Evolutionary conservation across 441 rosid genomes (phyloP), one percentile per base, ranked within the genome.

Genomic region (Erodium moschatum): DNA sequence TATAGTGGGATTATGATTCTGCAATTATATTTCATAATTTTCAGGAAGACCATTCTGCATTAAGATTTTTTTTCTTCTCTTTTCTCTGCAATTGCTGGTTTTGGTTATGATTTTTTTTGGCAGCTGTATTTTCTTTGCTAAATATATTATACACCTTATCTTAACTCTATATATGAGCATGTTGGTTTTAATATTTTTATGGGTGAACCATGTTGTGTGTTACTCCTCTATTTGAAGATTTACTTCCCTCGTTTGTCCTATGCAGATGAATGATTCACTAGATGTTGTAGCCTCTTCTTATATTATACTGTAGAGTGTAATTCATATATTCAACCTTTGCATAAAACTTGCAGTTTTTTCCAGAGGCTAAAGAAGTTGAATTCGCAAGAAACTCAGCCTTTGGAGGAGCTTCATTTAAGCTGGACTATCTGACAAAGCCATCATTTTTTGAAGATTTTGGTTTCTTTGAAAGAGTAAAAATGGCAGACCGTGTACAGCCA

Each of bases 391-490:
- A 79, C 24, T 83, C 85, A 0, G 87, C 81, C 29, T 92, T 92
- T 52, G 97, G 75, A 79, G 98, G 94, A 81, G 83, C 90, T 66
- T 87, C 87, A 33, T 88, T 87, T 69, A 90, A 82, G 81, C 69
- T 92, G 79, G 97, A 92, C 79, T 92, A 90, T 68, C 83, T 92
- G 20, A 92, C 98, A 67, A 90, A 90, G 69, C 98, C 98, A 7
- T 90, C 98, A 38, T 83, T 89, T 7, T 86, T 90, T 67, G 89
- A 86, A 75, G 98, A 90, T 79, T 90, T 92, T 69, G 97, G 98
- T 68, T 89, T 92, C 71, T 68, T 71, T 56, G 89, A 87, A 71
- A 90, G 88, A 72, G 88, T 92, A 20, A 90, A 86, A 79, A 89
- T 92, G 96, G 70, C 77, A 2, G 97, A 90, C 74, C 82, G 91